Evolutionary conservation across 176 grass and related monocot genomes (phyloP), one percentile per base, ranked within the genome.

Genomic region (Oryza brachyantha): DNA sequence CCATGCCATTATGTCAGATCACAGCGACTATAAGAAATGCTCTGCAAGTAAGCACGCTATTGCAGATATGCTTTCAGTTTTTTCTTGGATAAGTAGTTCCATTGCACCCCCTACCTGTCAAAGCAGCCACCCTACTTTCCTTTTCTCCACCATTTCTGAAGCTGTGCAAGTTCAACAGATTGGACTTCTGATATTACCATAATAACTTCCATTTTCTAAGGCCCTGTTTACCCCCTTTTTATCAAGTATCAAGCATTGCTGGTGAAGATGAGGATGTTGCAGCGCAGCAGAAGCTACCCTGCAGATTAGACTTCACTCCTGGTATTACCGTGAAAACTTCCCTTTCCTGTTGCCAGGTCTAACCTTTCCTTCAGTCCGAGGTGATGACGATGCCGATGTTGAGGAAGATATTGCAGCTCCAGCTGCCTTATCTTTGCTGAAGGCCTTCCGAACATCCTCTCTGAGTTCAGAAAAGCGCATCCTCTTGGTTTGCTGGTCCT

Each of bases 391-490:
- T 3, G 78, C 83, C 2, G 81, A 91, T 5, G 84, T 80, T 13
- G 83, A 85, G 2, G 84, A 89, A 43, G 75, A 76, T 61, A 86
- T 79, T 17, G 83, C 82, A 28, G 64, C 61, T 12, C 73, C 81
- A 2, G 73, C 78, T 0, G 89, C 96, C 81, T 99, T 99, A 72
- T 99, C 92, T 89, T 93, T 95, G 46, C 52, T 89, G 75, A 95
- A 99, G 64, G 96, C 96, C 75, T 87, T 95, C 29, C 68, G 61
- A 13, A 99, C 96, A 16, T 99, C 92, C 25, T 95, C 92, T 88
- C 72, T 99, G 38, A 99, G 84, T 78, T 95, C 90, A 48, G 84
- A 93, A 46, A 99, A 99, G 36, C 96, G 92, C 76, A 79, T 68
- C 71, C 86, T 72, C 75, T 89, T 95, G 37, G 78, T 77, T 34